phyloP scores from a whole-genome alignment of 1,284 basidiomycete genomes.

The Cerioporus squamosus region DNA sequence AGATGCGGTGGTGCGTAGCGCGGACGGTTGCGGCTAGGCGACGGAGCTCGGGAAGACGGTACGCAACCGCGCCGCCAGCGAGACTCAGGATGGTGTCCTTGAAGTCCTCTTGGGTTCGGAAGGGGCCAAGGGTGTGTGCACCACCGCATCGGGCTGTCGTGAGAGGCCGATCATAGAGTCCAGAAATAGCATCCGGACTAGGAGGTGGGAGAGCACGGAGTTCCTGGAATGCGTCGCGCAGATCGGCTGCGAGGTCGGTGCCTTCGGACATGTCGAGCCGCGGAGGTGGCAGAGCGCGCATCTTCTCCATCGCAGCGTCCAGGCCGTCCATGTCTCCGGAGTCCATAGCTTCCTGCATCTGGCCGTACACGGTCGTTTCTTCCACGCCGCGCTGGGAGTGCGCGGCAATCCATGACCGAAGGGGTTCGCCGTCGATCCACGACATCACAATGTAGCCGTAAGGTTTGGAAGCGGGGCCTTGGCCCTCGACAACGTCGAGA shows the following conservation, averaged over 20 bases:
- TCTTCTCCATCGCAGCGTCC: neutral
- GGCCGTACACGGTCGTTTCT: neutral
- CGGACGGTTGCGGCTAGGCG: conserved; percentile 4
- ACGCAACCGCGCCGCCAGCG: neutral
- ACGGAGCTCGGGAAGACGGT: conserved; percentile 1
- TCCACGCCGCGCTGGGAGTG: neutral
- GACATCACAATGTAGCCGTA: conserved; percentile 3
- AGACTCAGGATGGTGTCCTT: neutral
- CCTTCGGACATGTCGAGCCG: neutral
- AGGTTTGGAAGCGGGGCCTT: neutral
- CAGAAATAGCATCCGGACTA: neutral
- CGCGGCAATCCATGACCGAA: neutral
- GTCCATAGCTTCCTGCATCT: neutral
- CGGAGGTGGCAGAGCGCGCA: neutral
- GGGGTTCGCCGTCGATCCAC: neutral
- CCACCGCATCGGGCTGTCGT: neutral
- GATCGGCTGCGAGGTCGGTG: neutral
- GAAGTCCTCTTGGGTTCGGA: conserved; percentile 4
- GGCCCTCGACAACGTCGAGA: conserved; percentile 3
- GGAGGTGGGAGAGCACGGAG: conserved; percentile 2
- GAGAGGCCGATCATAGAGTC: neutral
- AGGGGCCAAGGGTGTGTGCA: neutral
- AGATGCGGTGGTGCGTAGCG: conserved; percentile 3
- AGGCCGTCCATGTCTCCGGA: neutral
- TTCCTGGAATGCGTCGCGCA: conserved; percentile 2